phyloP scores from a whole-genome alignment of 768 basidiomycete species.

The Podaxis sp. region DNA sequence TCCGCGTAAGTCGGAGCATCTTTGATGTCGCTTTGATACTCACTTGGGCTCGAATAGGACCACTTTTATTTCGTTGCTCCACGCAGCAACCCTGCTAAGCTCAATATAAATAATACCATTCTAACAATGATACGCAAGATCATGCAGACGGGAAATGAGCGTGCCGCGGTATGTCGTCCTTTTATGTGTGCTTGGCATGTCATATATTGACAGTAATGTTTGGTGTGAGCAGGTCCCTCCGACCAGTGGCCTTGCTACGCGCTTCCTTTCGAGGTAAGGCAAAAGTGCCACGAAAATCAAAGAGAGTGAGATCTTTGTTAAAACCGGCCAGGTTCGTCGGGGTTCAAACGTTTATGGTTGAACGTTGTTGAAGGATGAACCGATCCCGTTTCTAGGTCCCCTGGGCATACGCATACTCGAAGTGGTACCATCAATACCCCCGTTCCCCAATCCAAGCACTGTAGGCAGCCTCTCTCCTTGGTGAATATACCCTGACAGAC shows the following conservation, averaged over 20 bases:
- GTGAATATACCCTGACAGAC: no score
- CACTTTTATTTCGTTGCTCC: constrained; percentile 55
- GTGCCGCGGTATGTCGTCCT: constrained; percentile 32
- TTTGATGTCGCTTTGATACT: neutral
- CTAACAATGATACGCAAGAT: constrained; percentile 48
- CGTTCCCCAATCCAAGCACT: no score
- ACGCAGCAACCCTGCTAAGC: constrained; percentile 41
- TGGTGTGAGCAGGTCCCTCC: constrained; percentile 27
- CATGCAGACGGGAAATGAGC: constrained; percentile 41
- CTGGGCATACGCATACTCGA: no score
- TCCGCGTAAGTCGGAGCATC: constrained; percentile 34
- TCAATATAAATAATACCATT: constrained; percentile 33
- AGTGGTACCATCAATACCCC: no score
- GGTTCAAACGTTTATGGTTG: neutral
- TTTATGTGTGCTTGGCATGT: neutral
- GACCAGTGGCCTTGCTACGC: constrained; percentile 33
- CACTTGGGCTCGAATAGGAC: constrained; percentile 32
- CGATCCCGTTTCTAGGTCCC: neutral
- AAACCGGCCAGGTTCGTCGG: constrained; percentile 44
- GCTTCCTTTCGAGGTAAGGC: constrained; percentile 56
- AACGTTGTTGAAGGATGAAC: neutral
- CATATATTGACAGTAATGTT: neutral
- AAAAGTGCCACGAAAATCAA: constrained; percentile 63
- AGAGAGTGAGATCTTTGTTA: constrained; percentile 47
- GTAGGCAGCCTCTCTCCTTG: no score